These are phyloP conservation scores for Carex parvula DNA, from an alignment of 176 grass and related monocot species.

Conservation along the genomic window DNA sequence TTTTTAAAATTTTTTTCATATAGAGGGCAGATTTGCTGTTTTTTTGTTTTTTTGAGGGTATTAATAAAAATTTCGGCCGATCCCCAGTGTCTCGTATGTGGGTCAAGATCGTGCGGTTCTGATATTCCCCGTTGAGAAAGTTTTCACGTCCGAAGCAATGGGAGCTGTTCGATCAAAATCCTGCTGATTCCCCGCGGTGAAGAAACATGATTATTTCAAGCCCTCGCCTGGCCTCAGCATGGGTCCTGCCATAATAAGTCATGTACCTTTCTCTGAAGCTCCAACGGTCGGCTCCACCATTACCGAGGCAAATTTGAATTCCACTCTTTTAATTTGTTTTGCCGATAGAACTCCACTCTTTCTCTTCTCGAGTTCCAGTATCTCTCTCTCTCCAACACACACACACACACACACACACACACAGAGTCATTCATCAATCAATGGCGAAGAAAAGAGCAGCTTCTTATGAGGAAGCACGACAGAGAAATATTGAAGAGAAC, in stretches of 20 bases:
- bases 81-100: no score
- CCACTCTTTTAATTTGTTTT: background rate
- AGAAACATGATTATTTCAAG: background rate
- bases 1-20: no score
- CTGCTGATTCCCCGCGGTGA: no score
- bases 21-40: no score
- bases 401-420: background rate
- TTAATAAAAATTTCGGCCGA: no score
- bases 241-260: background rate
- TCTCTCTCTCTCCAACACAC: background rate
- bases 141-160: no score
- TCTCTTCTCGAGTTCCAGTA: background rate
- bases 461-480: conserved; percentile 72
- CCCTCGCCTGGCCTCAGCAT: background rate
- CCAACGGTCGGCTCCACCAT: conserved; percentile 43
- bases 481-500: conserved; percentile 84
- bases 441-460: conserved; percentile 45
- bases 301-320: background rate
- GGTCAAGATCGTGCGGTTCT: no score
- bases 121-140: no score
- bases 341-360: background rate
- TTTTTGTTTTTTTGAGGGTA: no score
- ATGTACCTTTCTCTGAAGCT: background rate
- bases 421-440: background rate
- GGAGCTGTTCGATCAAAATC: background rate